Evolutionary conservation across 768 basidiomycete genomes (phyloP), one percentile per base, ranked within the genome.

Genomic region (Lanmaoa rubissima): DNA sequence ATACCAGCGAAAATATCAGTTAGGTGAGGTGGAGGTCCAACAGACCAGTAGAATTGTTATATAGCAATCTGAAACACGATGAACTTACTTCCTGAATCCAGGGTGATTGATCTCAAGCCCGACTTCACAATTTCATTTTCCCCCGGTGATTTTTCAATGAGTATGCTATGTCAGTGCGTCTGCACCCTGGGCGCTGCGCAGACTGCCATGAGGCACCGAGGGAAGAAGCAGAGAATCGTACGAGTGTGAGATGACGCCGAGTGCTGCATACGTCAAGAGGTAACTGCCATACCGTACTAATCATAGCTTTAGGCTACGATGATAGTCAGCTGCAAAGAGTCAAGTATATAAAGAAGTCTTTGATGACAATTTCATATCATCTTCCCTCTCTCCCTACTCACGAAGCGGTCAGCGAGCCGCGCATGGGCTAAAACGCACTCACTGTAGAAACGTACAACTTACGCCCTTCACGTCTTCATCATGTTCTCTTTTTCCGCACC

Each of bases 151-250:
- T 12, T 53, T 31, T 43, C n/a, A 21, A 28, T 45, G 53, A 12
- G 17, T n/a, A 54, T 12, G 14, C n/a, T 12, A 17, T 19, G 45
- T n/a, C 28, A n/a, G 28, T 28, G 26, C 17, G 28, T 14, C 41
- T 32, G 40, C 43, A 13, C 39, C 13, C 17, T 34, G 24, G 52
- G 52, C 14, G 39, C 36, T 42, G 48, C 51, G 38, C 48, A 43
- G 26, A 34, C 3, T 24, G 34, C 48, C 51, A 66, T 28, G 57
- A 54, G 31, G 44, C 16, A 53, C 48, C 52, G 54, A 59, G 56
- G 51, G 50, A 54, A 58, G 38, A 42, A 38, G 36, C 24, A 19
- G 41, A 21, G 35, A 53, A 44, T 47, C 32, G 45, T 51, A 49
- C 46, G 53, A 48, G 13, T 38, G 50, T 53, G 56, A 44, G 54